A percentile compares a stretch with the other conserved stretches of the same genome.
phyloP scores from a whole-genome alignment of 2,329 filamentous ascomycete genomes.

The Colletotrichum lupini region DNA sequence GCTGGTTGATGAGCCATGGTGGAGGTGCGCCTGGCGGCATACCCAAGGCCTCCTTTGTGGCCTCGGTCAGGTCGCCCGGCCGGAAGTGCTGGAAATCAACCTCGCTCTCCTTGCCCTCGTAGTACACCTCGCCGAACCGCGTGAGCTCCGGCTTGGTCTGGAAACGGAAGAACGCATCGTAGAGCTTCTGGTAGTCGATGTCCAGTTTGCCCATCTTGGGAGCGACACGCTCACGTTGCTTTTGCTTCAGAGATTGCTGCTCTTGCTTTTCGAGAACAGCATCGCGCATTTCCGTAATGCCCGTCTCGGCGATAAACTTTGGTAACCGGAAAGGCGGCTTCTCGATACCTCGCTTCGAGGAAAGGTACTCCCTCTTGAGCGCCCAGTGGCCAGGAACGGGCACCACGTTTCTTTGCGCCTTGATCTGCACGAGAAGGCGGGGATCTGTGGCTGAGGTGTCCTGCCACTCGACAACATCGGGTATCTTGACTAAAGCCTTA shows the following conservation, averaged over 20 bases:
- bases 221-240: constrained; percentile 91
- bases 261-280: constrained; percentile 96
- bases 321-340: constrained; percentile 93
- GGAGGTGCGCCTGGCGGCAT: constrained; percentile 94
- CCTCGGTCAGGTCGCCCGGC: constrained; percentile 89
- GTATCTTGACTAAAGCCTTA: constrained; percentile 89
- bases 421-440: constrained; percentile 90
- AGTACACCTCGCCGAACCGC: constrained; percentile 98
- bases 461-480: constrained; percentile 97
- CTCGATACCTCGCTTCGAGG: constrained; percentile 95
- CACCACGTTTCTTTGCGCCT: constrained; percentile 93
- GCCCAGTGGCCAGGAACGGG: constrained; percentile 96
- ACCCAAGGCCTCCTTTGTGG: constrained; percentile 90
- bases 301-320: constrained; percentile 97
- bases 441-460: constrained; percentile 93
- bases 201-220: constrained; percentile 98
- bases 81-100: constrained; percentile 92
- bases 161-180: constrained; percentile 98
- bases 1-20: constrained; percentile 97
- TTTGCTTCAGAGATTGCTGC: constrained; percentile 91
- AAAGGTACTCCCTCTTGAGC: constrained; percentile 95
- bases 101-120: constrained; percentile 98
- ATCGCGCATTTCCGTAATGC: constrained; percentile 97
- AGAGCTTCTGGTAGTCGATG: constrained; percentile 98
- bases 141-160: constrained; percentile 96